Evolutionary conservation across 108 stramenopile genomes (phyloP).

Genomic region (Cyclostephanos tholiformis): DNA sequence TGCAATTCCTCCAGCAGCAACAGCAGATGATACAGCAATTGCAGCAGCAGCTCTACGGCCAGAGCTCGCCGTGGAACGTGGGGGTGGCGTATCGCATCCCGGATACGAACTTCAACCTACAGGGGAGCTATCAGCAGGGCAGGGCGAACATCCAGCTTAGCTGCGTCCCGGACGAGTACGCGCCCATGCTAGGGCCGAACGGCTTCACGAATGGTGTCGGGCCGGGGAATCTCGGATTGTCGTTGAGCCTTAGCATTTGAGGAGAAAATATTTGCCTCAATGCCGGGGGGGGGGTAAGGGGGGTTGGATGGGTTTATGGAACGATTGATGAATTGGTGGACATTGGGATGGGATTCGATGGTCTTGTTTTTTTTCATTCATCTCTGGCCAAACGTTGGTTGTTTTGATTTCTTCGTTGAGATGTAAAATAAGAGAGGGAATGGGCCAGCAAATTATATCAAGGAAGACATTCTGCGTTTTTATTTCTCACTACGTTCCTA

Average conservation of each 20-base stretch:
- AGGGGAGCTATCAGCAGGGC: slow-evolving; percentile 94
- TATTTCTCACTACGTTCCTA: too few species aligned
- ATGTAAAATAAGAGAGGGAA: too few species aligned
- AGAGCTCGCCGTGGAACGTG: slow-evolving; percentile 90
- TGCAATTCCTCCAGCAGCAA: slow-evolving; percentile 94
- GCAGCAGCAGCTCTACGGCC: slow-evolving; percentile 94
- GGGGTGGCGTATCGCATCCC: slow-evolving; percentile 97
- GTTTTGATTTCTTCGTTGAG: too few species aligned
- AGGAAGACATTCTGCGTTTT: too few species aligned
- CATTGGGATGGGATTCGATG: too few species aligned
- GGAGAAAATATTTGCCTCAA: neutral
- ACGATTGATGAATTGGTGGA: too few species aligned
- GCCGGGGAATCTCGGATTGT: slow-evolving; percentile 95
- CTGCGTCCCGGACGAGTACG: slow-evolving; percentile 97
- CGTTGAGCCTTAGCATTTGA: slow-evolving; percentile 92
- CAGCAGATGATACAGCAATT: slow-evolving; percentile 95
- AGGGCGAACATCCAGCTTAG: slow-evolving; percentile 91
- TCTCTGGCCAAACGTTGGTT: too few species aligned
- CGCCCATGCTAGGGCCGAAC: slow-evolving; percentile 93
- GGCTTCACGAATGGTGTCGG: slow-evolving; percentile 98
- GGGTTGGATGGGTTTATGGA: neutral
- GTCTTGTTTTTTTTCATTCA: too few species aligned
- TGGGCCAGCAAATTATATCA: too few species aligned
- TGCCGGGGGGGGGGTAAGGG: neutral
- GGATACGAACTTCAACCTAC: slow-evolving; percentile 95